phyloP scores from a whole-genome alignment of 257 asterid genomes.

The Rauvolfia tetraphylla region DNA sequence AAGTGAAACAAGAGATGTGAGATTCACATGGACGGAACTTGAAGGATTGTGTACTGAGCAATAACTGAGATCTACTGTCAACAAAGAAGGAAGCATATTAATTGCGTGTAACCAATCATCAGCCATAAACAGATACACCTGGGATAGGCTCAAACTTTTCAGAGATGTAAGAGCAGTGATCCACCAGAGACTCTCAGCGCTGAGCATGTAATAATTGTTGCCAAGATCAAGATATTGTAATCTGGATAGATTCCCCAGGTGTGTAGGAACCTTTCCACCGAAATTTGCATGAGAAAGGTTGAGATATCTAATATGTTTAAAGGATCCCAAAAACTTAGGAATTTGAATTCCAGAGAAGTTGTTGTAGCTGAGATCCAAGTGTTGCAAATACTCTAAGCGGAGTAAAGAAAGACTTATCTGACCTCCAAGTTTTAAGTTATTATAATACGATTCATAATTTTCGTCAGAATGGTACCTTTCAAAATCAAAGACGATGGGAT shows the following conservation, averaged over 20 bases:
- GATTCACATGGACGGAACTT: neutral
- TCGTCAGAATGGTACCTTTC: no score
- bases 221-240: slow-evolving; percentile 21
- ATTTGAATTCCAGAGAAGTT: slow-evolving; percentile 11
- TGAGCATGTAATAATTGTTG: neutral
- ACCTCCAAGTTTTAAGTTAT: slow-evolving; percentile 16
- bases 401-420: slow-evolving; percentile 17
- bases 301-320: slow-evolving; percentile 15
- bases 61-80: neutral
- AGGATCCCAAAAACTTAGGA: slow-evolving; percentile 22
- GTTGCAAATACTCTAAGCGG: slow-evolving; percentile 14
- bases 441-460: no score
- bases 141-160: slow-evolving; percentile 16
- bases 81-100: slow-evolving; percentile 20
- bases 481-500: no score
- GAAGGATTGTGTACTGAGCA: no score
- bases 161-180: slow-evolving; percentile 14
- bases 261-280: slow-evolving; percentile 10
- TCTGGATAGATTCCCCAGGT: slow-evolving; percentile 26
- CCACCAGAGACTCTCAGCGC: slow-evolving; percentile 17
- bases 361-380: slow-evolving; percentile 25
- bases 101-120: slow-evolving; percentile 19
- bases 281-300: slow-evolving; percentile 22
- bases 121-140: neutral
- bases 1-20: slow-evolving; percentile 16